A percentile compares a stretch with the other conserved stretches of the same genome.
phyloP scores from a whole-genome alignment of 139 green algal genomes.

The Ettlia oleoabundans region DNA sequence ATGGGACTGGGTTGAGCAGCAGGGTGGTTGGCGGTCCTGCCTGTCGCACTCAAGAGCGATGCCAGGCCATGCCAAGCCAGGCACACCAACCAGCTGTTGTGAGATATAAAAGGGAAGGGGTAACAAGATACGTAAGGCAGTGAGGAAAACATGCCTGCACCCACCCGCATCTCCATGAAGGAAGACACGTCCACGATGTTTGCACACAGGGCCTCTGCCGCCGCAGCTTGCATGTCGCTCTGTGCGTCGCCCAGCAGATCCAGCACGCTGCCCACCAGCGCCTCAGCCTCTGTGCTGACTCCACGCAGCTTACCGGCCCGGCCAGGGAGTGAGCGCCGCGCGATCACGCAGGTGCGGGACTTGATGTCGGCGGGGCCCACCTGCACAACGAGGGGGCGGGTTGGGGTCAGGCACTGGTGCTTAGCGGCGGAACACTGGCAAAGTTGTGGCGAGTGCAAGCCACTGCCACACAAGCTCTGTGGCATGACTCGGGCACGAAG shows the following conservation, averaged over 20 bases:
- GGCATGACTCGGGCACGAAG: too few relatives aligned
- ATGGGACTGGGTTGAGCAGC: too few relatives aligned
- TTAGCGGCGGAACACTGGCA: too few relatives aligned
- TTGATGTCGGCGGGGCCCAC: slow-evolving; percentile 86
- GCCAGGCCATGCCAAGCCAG: not conserved
- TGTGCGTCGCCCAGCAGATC: slow-evolving; percentile 62
- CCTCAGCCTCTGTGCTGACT: slow-evolving; percentile 70
- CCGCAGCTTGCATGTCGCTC: slow-evolving; percentile 60
- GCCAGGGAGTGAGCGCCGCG: slow-evolving; percentile 65
- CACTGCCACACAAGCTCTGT: too few relatives aligned
- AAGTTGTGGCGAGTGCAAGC: too few relatives aligned
- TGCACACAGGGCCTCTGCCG: slow-evolving; percentile 79
- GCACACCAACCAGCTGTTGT: not conserved
- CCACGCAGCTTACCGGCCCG: slow-evolving; percentile 51
- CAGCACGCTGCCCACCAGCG: slow-evolving; percentile 55
- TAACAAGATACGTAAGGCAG: too few relatives aligned
- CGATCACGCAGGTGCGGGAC: slow-evolving; percentile 73
- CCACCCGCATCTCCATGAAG: slow-evolving; percentile 84
- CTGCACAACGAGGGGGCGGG: too few relatives aligned
- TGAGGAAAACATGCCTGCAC: not conserved
- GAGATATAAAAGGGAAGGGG: not conserved
- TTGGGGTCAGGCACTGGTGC: too few relatives aligned
- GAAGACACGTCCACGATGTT: slow-evolving; percentile 91
- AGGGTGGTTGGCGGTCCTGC: too few relatives aligned
- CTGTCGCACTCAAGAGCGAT: not conserved